Conservation (phyloP, 1,139 yeast species). For the Pichia inconspicua region DNA sequence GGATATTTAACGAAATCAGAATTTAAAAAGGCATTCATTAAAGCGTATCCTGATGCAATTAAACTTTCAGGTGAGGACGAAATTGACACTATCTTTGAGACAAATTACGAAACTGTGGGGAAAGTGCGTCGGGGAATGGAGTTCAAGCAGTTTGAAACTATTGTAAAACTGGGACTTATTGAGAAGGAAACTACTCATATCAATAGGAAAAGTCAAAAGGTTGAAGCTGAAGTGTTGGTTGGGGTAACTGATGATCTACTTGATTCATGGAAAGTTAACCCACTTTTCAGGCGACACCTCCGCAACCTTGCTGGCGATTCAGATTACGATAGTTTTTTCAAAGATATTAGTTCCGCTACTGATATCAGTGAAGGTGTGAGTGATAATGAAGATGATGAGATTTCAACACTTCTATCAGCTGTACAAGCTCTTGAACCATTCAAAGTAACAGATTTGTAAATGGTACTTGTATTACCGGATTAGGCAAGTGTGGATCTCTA, state of each 20-base stretch:
- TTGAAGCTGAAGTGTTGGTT: not conserved
- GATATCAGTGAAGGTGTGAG: not conserved
- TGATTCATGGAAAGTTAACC: not conserved
- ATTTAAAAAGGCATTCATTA: constrained; percentile 61
- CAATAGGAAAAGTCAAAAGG: no score
- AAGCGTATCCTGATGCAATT: constrained; percentile 25
- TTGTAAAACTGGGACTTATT: constrained; percentile 12
- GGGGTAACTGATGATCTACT: not conserved
- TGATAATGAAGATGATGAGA: not conserved
- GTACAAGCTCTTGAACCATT: not conserved
- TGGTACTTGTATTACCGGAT: not conserved
- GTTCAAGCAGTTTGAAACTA: constrained; percentile 17
- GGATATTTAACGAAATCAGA: constrained; percentile 56
- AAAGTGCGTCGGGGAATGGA: constrained; percentile 21
- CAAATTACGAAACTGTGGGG: constrained; percentile 17
- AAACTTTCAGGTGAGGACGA: constrained; percentile 16
- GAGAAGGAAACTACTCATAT: not conserved
- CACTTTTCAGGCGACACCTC: not conserved
- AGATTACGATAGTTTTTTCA: not conserved
- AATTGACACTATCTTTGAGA: constrained; percentile 21
- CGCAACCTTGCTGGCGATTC: not conserved
- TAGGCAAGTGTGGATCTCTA: not conserved
- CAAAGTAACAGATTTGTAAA: not conserved
- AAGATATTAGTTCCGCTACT: not conserved
- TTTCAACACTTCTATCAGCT: not conserved